These are phyloP conservation scores for Gynochthodes officinalis DNA, from an alignment of 257 asterid species.

Conservation along the genomic window DNA sequence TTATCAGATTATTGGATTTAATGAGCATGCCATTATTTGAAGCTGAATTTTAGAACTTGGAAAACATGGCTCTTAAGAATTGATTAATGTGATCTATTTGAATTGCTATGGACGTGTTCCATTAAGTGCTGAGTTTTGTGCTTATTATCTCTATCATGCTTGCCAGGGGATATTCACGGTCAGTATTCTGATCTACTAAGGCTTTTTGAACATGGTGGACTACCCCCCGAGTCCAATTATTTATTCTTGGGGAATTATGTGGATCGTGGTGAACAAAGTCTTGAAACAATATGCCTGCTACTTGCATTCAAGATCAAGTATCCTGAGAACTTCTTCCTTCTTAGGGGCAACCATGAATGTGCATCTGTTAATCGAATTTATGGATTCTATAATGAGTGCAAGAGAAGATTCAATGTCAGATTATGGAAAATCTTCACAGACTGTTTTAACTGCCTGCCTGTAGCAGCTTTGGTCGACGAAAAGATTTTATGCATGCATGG, in stretches of 20 bases:
- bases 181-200: slow-evolving; percentile 75
- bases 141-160: slow-evolving; percentile 8
- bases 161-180: slow-evolving; percentile 76
- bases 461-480: slow-evolving; percentile 70
- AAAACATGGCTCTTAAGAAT: background rate
- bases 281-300: slow-evolving; percentile 75
- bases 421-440: slow-evolving; percentile 75
- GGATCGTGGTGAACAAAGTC: slow-evolving; percentile 82
- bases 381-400: slow-evolving; percentile 80
- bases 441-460: slow-evolving; percentile 74
- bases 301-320: slow-evolving; percentile 75
- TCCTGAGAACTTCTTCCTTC: slow-evolving; percentile 72
- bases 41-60: too few species aligned
- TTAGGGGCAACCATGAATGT: slow-evolving; percentile 83
- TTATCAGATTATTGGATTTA: background rate
- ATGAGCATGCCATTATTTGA: background rate
- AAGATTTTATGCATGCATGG: slow-evolving; percentile 88
- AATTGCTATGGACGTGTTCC: background rate
- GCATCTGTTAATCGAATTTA: slow-evolving; percentile 74
- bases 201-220: slow-evolving; percentile 71
- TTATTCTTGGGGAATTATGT: slow-evolving; percentile 76
- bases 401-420: slow-evolving; percentile 59
- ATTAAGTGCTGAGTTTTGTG: background rate
- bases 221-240: slow-evolving; percentile 74
- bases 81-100: background rate